These are phyloP conservation scores for Rhizophagus sp. DNA, from an alignment of 192 early-diverging fungal species.

Conservation along the genomic window DNA sequence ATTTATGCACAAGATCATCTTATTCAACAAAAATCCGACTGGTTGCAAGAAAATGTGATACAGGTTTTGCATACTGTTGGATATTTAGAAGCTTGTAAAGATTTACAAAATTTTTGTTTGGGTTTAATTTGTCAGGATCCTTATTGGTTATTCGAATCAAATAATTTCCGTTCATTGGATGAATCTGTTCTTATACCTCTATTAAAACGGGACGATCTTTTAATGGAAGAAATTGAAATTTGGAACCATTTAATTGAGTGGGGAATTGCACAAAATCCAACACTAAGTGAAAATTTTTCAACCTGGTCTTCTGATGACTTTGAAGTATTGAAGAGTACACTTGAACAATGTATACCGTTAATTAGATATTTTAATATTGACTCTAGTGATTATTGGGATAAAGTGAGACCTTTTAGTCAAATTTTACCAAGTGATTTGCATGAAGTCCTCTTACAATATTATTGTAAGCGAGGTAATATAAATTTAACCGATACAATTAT, in stretches of 20 bases:
- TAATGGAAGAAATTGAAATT: constrained; percentile 27
- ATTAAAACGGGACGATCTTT: constrained; percentile 23
- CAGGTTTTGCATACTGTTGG: constrained; percentile 9
- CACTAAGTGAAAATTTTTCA: constrained; percentile 5
- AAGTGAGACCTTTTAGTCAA: constrained; percentile 21
- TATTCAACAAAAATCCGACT: constrained; percentile 24
- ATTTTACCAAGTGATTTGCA: constrained; percentile 11
- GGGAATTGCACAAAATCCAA: constrained; percentile 21
- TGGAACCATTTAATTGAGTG: constrained; percentile 18
- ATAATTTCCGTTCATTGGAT: constrained; percentile 9
- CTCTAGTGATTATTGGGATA: constrained; percentile 15
- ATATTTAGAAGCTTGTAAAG: constrained; percentile 6
- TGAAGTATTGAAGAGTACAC: background rate
- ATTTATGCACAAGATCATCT: constrained; percentile 10
- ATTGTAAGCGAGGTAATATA: constrained; percentile 3
- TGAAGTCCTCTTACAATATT: constrained; percentile 19
- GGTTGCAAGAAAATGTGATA: constrained; percentile 22
- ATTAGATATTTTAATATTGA: constrained; percentile 22
- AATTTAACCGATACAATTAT: background rate
- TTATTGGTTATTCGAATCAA: constrained; percentile 14
- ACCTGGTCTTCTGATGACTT: constrained; percentile 5
- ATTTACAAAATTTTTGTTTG: constrained; percentile 24
- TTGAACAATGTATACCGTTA: constrained; percentile 16
- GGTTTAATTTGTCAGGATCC: constrained; percentile 26
- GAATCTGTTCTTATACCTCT: constrained; percentile 25